phyloP scores from a whole-genome alignment of 768 basidiomycete genomes.

The Lentinula aciculospora region DNA sequence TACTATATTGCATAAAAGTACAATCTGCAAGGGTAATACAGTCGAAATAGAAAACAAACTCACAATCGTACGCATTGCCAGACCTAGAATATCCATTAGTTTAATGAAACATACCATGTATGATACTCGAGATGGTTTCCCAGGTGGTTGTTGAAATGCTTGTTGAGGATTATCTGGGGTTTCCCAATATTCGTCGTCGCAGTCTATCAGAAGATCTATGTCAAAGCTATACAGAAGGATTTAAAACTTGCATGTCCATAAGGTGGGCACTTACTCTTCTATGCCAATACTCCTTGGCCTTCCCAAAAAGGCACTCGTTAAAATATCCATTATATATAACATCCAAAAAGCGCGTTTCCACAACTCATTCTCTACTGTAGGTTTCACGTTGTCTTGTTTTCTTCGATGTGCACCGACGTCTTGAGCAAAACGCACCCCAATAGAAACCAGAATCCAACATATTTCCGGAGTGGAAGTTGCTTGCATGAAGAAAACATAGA shows the following conservation, averaged over 20 bases:
- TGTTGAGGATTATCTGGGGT: constrained; percentile 28
- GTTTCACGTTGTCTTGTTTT: constrained; percentile 22
- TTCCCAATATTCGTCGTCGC: constrained; percentile 68
- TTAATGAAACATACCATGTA: constrained; percentile 41
- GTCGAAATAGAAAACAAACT: constrained; percentile 14
- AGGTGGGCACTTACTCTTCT: constrained; percentile 39
- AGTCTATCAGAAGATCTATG: constrained; percentile 52
- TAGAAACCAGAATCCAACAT: constrained; percentile 47
- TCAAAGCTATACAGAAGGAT: constrained; percentile 44
- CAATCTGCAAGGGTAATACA: not conserved
- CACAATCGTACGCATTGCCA: constrained; percentile 47
- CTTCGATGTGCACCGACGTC: constrained; percentile 54
- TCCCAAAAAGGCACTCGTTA: constrained; percentile 37
- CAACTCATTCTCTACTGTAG: constrained; percentile 47
- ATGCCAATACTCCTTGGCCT: constrained; percentile 54
- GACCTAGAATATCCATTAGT: constrained; percentile 45
- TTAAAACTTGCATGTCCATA: too few relatives aligned
- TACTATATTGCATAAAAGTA: constrained; percentile 20
- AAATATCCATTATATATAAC: constrained; percentile 15
- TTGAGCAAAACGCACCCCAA: constrained; percentile 52
- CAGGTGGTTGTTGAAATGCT: constrained; percentile 49
- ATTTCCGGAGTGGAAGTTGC: constrained; percentile 40
- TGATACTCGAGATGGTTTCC: constrained; percentile 37
- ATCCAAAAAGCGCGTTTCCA: constrained; percentile 56
- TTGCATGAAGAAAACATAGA: constrained; percentile 34